Evolutionary conservation across 2,329 filamentous ascomycete genomes (phyloP).

Genomic region (Ilyonectria robusta): DNA sequence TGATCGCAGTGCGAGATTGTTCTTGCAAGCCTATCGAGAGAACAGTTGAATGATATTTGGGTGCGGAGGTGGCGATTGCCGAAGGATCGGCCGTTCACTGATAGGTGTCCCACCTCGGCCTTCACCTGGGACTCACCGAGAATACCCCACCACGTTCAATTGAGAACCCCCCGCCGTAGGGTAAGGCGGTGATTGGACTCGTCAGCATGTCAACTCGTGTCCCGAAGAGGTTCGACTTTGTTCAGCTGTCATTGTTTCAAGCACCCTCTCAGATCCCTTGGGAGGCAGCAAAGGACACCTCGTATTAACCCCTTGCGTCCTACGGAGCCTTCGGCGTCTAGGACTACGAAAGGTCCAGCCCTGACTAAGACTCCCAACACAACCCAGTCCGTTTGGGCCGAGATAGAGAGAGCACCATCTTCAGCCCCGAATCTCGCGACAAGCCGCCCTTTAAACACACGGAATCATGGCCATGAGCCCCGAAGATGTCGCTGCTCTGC

Average conservation of each 20-base stretch:
- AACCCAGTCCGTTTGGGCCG: background rate
- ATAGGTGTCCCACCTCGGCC: too few species aligned
- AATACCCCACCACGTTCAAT: too few species aligned
- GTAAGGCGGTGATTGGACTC: constrained; percentile 19
- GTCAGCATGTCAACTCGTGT: constrained; percentile 5
- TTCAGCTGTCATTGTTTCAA: background rate
- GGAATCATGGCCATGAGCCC: constrained; percentile 49
- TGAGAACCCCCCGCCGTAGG: constrained; percentile 7
- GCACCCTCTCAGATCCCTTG: background rate
- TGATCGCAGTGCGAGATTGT: too few species aligned
- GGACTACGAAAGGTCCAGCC: constrained; percentile 13
- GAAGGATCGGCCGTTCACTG: too few species aligned
- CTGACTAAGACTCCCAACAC: constrained; percentile 28
- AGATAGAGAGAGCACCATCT: background rate
- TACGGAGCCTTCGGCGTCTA: constrained; percentile 1
- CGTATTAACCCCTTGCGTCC: background rate
- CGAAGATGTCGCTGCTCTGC: constrained; percentile 55
- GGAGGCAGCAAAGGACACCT: constrained; percentile 1
- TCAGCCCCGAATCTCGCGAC: background rate
- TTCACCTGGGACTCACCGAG: too few species aligned
- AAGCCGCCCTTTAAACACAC: background rate
- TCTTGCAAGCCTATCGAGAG: too few species aligned
- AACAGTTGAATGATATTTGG: too few species aligned
- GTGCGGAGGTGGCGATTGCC: too few species aligned
- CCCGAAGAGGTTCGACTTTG: constrained; percentile 9